Evolutionary conservation across 495 filamentous ascomycete genomes (phyloP).

Genomic region (Daldinia bambusicola): DNA sequence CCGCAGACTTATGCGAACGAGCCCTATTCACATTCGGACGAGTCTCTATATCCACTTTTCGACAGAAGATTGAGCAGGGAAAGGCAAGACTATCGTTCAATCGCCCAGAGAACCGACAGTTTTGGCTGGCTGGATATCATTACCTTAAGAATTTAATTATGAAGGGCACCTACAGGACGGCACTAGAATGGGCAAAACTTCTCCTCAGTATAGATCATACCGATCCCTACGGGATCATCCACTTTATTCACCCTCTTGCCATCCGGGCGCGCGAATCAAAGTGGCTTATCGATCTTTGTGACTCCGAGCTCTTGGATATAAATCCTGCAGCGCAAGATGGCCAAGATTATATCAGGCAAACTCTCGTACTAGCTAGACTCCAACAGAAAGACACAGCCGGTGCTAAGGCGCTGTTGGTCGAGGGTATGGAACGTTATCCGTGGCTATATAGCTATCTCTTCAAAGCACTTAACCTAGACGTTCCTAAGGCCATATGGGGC

Average conservation of each 20-base stretch:
- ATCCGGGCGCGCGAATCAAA: constrained; percentile 80
- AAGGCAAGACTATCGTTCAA: constrained; percentile 81
- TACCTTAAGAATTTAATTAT: constrained; percentile 84
- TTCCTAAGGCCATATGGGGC: constrained; percentile 84
- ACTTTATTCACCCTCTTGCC: constrained; percentile 83
- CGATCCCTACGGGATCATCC: constrained; percentile 84
- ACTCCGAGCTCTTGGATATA: constrained; percentile 63
- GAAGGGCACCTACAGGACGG: constrained; percentile 93
- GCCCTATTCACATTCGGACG: constrained; percentile 94
- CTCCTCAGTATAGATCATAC: constrained; percentile 77
- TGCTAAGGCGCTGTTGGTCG: constrained; percentile 69
- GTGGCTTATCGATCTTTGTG: constrained; percentile 77
- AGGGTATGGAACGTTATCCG: constrained; percentile 76
- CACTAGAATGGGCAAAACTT: constrained; percentile 91
- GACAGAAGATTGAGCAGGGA: constrained; percentile 77
- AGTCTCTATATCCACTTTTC: constrained; percentile 81
- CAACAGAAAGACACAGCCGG: constrained; percentile 71
- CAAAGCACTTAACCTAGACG: constrained; percentile 76
- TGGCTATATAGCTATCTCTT: constrained; percentile 85
- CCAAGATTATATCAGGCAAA: constrained; percentile 73
- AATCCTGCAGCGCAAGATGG: constrained; percentile 32
- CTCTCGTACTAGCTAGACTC: constrained; percentile 75
- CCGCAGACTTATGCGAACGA: constrained; percentile 88
- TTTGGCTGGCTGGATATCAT: constrained; percentile 89
- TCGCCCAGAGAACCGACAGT: constrained; percentile 86